These are phyloP conservation scores for Stevia rebaudiana DNA, from an alignment of 140 eudicot genomes.

Conservation along the genomic window DNA sequence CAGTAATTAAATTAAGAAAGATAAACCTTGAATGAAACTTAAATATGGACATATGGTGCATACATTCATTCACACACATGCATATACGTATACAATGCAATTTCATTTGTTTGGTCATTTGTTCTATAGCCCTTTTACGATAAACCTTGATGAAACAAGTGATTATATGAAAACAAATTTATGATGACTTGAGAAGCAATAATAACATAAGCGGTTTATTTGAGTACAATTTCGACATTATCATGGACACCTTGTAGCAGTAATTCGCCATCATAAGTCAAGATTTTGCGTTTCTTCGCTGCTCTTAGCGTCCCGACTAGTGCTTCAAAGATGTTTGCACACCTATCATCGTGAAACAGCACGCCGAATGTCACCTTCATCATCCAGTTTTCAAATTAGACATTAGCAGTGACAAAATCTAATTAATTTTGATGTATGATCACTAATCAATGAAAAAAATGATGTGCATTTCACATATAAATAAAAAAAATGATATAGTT, in stretches of 20 bases:
- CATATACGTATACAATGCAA: too few species aligned
- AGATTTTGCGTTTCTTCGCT: slow-evolving; percentile 74
- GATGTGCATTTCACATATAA: background rate
- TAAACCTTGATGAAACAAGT: background rate
- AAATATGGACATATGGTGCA: too few species aligned
- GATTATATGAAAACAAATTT: background rate
- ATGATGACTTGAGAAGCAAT: background rate
- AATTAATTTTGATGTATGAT: background rate
- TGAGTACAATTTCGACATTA: slow-evolving; percentile 70
- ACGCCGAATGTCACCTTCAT: slow-evolving; percentile 92
- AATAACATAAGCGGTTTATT: slow-evolving; percentile 26
- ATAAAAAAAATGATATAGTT: too few species aligned
- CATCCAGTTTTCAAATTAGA: slow-evolving; percentile 2
- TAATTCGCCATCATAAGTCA: slow-evolving; percentile 85
- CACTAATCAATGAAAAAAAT: background rate
- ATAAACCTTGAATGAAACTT: too few species aligned
- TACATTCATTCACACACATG: too few species aligned
- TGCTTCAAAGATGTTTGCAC: slow-evolving; percentile 95
- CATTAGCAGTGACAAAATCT: background rate
- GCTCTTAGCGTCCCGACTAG: slow-evolving; percentile 94
- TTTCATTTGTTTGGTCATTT: too few species aligned
- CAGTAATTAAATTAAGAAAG: too few species aligned
- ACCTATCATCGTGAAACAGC: slow-evolving; percentile 78
- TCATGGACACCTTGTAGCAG: slow-evolving; percentile 96
- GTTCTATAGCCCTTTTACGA: too few species aligned